A percentile compares a stretch with the other conserved stretches of the same genome.
phyloP scores from a whole-genome alignment of 2,329 filamentous ascomycete genomes.

The Lecanoromycetidae sp. region DNA sequence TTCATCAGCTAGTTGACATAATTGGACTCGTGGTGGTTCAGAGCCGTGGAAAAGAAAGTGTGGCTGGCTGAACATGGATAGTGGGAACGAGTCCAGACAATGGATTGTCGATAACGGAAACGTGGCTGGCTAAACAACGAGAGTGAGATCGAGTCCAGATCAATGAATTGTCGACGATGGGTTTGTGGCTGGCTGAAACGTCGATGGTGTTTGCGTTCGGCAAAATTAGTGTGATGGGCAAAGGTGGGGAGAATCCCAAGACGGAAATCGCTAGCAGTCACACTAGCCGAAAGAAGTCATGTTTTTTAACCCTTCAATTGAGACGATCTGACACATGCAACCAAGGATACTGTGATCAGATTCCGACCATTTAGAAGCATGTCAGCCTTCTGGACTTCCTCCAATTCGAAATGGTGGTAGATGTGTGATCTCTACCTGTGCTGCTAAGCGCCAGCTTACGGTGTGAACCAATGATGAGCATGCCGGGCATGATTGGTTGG shows the following conservation, averaged over 20 bases:
- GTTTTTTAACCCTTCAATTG: too few species aligned
- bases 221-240: background rate
- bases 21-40: background rate
- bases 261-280: background rate
- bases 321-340: background rate
- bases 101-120: background rate
- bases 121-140: background rate
- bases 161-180: background rate
- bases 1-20: background rate
- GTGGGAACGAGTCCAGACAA: background rate
- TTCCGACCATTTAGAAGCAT: background rate
- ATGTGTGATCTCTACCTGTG: background rate
- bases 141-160: background rate
- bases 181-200: background rate
- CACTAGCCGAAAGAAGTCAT: background rate
- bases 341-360: background rate
- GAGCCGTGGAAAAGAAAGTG: background rate
- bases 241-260: background rate
- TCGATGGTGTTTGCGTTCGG: background rate
- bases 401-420: background rate
- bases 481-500: background rate
- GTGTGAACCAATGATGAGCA: background rate
- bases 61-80: background rate
- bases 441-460: background rate
- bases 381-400: background rate